Evolutionary conservation across 306 rosid genomes (phyloP), one percentile per base, ranked within the genome.

Genomic region (Rubus idaeus): DNA sequence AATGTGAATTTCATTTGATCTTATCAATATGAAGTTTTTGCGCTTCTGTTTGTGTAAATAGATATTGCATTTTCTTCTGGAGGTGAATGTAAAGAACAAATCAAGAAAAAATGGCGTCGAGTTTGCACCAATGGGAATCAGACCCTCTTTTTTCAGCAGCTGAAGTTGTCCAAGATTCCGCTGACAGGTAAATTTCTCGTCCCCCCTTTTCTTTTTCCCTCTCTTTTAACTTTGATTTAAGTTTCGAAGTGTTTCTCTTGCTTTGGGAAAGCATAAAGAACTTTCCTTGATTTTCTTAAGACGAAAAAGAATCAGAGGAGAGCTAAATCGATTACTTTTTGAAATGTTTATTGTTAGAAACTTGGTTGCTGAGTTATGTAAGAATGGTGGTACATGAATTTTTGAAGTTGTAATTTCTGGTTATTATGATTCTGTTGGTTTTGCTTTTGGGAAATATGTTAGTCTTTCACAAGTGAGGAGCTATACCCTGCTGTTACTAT

Each of bases 91-190:
- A 7, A 53, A 52, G 18, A 17, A 5, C 58, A 10, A 63, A 23
- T 37, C 4, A n/a, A 18, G 46, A 30, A 37, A 5, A 10, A 3
- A 83, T 83, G 86, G 80, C 84, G 51, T 77, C 84, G 74, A 77
- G 76, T 69, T 83, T 76, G 74, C 81, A 66, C 49, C 87, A 73
- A 51, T 83, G 87, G 87, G 87, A 83, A 53, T 72, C 84, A 11
- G 87, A 83, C 81, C 87, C 87, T 76, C 78, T 83, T 72, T 80
- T 72, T 35, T 76, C 84, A 23, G 87, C 87, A 5, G 87, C 87
- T 30, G 87, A 83, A 77, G 82, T 83, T 8, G 76, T 83, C 56
- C 87, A 79, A 76, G 87, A 79, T 75, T 83, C 87, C 49, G 87
- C 84, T 41, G 84, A 83, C 51, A 72, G 87, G 87, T 80, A 14